Evolutionary conservation across 805 yeast species (phyloP).

Genomic region (Spathaspora passalidarum): DNA sequence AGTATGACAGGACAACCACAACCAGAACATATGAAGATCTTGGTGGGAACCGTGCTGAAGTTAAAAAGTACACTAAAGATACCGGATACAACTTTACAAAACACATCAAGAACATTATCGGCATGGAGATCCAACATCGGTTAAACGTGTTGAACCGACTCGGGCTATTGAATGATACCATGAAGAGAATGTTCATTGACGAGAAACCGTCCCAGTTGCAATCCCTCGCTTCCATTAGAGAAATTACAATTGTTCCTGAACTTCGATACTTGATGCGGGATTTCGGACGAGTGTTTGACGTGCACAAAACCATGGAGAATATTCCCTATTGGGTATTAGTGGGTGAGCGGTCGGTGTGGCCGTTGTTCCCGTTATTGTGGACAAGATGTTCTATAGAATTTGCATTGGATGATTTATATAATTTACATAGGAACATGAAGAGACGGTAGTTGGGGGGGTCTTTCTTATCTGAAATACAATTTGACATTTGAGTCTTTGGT

Average conservation of each 20-base stretch:
- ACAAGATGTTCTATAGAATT: conserved; percentile 89
- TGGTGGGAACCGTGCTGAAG: conserved; percentile 2
- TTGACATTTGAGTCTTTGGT: conserved; percentile 52
- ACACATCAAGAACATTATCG: conserved; percentile 50
- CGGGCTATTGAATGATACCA: conserved; percentile 66
- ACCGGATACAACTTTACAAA: conserved; percentile 29
- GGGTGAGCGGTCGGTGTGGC: conserved; percentile 95
- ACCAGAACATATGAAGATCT: conserved; percentile 5
- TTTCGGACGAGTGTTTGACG: conserved; percentile 75
- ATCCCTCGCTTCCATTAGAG: conserved; percentile 59
- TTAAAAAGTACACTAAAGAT: conserved; percentile 25
- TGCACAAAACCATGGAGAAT: conserved; percentile 64
- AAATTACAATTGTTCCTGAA: conserved; percentile 89
- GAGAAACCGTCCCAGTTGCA: conserved; percentile 73
- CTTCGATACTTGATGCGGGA: conserved; percentile 66
- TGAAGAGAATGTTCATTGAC: conserved; percentile 79
- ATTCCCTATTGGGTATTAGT: conserved; percentile 86
- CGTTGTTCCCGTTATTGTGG: conserved; percentile 77
- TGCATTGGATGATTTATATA: conserved; percentile 74
- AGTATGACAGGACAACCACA: conserved; percentile 14
- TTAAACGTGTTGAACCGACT: conserved; percentile 74
- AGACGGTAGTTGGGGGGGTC: background rate
- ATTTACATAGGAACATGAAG: conserved; percentile 32
- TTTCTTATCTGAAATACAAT: conserved; percentile 40
- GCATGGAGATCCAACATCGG: conserved; percentile 82